phyloP scores from a whole-genome alignment of 495 filamentous ascomycete species.

The Lasiosphaeriaceae sp. region DNA sequence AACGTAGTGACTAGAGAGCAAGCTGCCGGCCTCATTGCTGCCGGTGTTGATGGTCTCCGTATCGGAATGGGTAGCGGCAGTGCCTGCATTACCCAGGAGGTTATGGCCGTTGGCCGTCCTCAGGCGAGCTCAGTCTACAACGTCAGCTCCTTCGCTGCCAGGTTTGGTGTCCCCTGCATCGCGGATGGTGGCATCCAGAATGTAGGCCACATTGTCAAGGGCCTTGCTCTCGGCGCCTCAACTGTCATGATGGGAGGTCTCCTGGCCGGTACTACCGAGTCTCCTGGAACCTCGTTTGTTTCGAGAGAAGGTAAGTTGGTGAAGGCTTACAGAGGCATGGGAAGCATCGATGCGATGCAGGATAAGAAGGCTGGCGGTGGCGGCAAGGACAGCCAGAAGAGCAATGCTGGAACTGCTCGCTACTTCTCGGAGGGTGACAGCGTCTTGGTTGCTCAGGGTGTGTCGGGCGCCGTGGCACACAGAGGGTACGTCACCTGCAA shows the following conservation, averaged over 20 bases:
- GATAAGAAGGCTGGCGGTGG: conserved; percentile 82
- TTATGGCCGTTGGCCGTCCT: conserved; percentile 96
- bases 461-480: conserved; percentile 66
- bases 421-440: conserved; percentile 98
- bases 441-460: conserved; percentile 94
- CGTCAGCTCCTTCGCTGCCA: conserved; percentile 80
- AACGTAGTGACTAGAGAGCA: conserved; percentile 98
- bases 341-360: conserved; percentile 98
- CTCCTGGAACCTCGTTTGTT: conserved; percentile 93
- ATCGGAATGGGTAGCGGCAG: conserved; percentile 99
- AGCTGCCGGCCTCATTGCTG: conserved; percentile 85
- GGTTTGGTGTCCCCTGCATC: conserved; percentile 96
- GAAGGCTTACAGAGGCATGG: conserved; percentile 99
- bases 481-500: conserved; percentile 37
- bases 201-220: conserved; percentile 98
- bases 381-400: conserved; percentile 69
- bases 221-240: conserved; percentile 86
- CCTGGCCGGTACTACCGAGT: conserved; percentile 94
- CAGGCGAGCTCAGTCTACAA: conserved; percentile 90
- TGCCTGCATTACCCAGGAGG: conserved; percentile 98
- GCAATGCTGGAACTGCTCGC: conserved; percentile 92
- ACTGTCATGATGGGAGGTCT: conserved; percentile 99
- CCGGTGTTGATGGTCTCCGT: conserved; percentile 91
- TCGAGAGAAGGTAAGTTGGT: conserved; percentile 93
- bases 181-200: conserved; percentile 98